Evolutionary conservation across 345 rosid genomes (phyloP).

Genomic region (Melaleuca alternifolia): DNA sequence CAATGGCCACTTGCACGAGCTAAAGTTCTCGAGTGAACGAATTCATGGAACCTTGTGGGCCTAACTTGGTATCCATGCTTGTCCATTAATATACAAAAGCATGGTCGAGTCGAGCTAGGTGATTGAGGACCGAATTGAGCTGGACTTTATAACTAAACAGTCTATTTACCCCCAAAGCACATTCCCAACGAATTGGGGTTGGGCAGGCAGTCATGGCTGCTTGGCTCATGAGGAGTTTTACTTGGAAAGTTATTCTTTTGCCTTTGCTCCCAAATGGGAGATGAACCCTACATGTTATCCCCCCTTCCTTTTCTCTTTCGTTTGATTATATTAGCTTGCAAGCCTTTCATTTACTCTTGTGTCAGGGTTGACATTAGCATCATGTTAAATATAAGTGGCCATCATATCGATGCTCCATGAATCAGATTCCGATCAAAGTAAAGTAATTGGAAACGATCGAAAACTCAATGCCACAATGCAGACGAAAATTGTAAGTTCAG

Average conservation of each 20-base stretch:
- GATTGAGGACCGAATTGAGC: accelerated
- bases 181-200: not conserved
- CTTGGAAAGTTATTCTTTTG: not conserved
- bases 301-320: not conserved
- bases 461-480: not conserved
- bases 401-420: not conserved
- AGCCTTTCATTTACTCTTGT: not conserved
- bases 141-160: not conserved
- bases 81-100: no score
- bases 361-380: not conserved
- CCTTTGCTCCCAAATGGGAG: no score
- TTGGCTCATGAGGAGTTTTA: not conserved
- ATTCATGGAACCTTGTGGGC: not conserved
- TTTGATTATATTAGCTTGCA: not conserved
- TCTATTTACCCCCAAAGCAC: not conserved
- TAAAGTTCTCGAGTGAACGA: not conserved
- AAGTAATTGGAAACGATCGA: not conserved
- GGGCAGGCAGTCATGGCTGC: not conserved
- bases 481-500: not conserved
- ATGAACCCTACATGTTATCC: no score
- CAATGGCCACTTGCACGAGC: no score
- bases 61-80: not conserved
- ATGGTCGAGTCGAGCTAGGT: accelerated
- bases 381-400: not conserved
- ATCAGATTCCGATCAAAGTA: not conserved